Percentiles rank a stretch among this genome's conserved stretches.
These are phyloP conservation scores for Panus rudis DNA, from an alignment of 768 basidiomycete genomes.

Conservation along the genomic window DNA sequence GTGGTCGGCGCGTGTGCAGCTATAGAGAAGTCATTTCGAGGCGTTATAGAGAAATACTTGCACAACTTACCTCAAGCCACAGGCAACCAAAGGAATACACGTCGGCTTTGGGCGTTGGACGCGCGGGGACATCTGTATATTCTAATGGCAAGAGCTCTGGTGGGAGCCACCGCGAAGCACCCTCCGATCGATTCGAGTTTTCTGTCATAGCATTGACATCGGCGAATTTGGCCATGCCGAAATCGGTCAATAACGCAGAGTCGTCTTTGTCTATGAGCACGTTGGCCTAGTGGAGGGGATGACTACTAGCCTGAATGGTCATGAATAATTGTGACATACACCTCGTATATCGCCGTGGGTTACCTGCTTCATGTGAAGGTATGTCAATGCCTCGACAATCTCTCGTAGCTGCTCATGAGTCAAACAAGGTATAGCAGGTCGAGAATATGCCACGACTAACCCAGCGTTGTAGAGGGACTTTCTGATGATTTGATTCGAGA, in stretches of 20 bases:
- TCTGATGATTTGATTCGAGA: not conserved
- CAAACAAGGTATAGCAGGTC: not conserved
- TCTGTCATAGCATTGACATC: not conserved
- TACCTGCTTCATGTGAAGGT: not conserved
- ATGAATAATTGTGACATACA: not conserved
- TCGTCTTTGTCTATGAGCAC: constrained; percentile 1
- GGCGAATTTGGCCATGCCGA: constrained; percentile 1
- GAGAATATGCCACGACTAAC: not conserved
- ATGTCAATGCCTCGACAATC: not conserved
- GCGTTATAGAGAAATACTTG: not conserved
- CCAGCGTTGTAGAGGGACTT: not conserved
- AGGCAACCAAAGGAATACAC: constrained; percentile 3
- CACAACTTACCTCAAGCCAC: constrained; percentile 4
- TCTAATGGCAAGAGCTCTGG: constrained; percentile 1
- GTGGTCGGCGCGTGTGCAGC: not conserved
- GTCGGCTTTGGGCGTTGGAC: not conserved
- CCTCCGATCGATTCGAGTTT: no score
- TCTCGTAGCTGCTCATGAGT: constrained; percentile 4
- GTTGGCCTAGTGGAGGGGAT: not conserved
- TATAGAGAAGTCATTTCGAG: not conserved
- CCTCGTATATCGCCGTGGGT: constrained; percentile 7
- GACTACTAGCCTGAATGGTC: not conserved
- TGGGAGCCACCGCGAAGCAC: not conserved
- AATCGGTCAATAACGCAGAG: constrained; percentile 3
- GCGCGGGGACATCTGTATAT: not conserved